A percentile compares a stretch with the other conserved stretches of the same genome.
Conservation (phyloP, 2,329 filamentous ascomycete species). For the Cordyceps cicadae region DNA sequence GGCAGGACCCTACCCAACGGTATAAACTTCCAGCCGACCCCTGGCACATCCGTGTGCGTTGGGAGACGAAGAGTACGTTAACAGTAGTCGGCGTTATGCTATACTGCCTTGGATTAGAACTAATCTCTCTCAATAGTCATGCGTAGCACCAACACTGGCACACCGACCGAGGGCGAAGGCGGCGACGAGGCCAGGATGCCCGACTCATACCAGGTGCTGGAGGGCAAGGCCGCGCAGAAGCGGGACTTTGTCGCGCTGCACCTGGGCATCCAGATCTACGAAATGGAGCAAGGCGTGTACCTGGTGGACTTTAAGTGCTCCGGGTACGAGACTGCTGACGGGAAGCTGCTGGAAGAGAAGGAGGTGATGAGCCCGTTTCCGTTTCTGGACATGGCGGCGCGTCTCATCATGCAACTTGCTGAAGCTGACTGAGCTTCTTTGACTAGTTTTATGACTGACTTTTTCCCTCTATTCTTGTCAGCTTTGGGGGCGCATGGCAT, state of each 20-base stretch:
- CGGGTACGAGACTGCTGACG: slow-evolving; percentile 76
- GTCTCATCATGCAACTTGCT: slow-evolving; percentile 86
- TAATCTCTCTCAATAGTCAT: slow-evolving; percentile 25
- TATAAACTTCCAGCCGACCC: slow-evolving; percentile 89
- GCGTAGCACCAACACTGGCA: slow-evolving; percentile 25
- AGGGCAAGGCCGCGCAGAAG: slow-evolving; percentile 33
- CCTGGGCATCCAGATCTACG: slow-evolving; percentile 92
- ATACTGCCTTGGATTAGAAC: background rate
- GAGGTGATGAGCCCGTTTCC: slow-evolving; percentile 92
- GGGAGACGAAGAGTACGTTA: slow-evolving; percentile 71
- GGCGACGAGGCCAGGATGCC: slow-evolving; percentile 18
- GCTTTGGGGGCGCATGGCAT: background rate
- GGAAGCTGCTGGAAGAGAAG: slow-evolving; percentile 78
- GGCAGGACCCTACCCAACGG: slow-evolving; percentile 47
- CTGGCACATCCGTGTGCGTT: slow-evolving; percentile 88
- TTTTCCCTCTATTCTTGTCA: background rate
- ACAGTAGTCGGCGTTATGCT: background rate
- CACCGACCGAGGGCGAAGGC: slow-evolving; percentile 11
- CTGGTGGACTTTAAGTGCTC: slow-evolving; percentile 98
- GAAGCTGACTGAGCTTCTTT: slow-evolving; percentile 42
- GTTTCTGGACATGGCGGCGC: slow-evolving; percentile 87
- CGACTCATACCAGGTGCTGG: slow-evolving; percentile 31
- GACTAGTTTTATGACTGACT: background rate
- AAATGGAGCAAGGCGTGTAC: slow-evolving; percentile 85
- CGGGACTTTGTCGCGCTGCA: slow-evolving; percentile 78